phyloP scores from a whole-genome alignment of 192 early-diverging fungal genomes.

The Coemansia furcata region DNA sequence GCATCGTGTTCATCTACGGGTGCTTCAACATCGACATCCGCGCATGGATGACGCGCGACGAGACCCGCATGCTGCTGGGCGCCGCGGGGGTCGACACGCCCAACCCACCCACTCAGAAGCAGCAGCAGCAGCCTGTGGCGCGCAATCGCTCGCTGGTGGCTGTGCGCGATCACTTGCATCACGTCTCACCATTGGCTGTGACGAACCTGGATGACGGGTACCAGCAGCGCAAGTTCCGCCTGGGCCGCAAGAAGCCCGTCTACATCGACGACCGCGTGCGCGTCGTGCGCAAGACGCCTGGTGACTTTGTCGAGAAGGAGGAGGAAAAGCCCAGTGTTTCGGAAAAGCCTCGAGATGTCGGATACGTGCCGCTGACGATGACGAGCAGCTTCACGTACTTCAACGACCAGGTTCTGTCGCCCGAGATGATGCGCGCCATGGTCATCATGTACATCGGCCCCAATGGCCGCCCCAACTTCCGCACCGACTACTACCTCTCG shows the following conservation, averaged over 20 bases:
- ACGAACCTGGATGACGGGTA: slow-evolving; percentile 35
- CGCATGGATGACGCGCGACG: slow-evolving; percentile 80
- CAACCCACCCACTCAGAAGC: not conserved
- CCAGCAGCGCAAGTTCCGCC: slow-evolving; percentile 8
- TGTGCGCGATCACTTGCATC: slow-evolving; percentile 66
- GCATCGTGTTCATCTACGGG: slow-evolving; percentile 85
- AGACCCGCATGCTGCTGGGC: slow-evolving; percentile 35
- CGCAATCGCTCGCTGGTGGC: slow-evolving; percentile 39
- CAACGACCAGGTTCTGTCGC: slow-evolving; percentile 80
- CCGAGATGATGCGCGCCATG: slow-evolving; percentile 72
- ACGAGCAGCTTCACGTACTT: slow-evolving; percentile 79
- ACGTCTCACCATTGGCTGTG: slow-evolving; percentile 62
- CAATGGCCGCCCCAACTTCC: slow-evolving; percentile 74
- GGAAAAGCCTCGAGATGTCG: not conserved
- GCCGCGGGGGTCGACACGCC: not conserved
- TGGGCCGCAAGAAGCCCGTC: slow-evolving; percentile 1
- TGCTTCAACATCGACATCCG: slow-evolving; percentile 87
- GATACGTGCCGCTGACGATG: slow-evolving; percentile 60
- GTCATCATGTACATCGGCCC: slow-evolving; percentile 82
- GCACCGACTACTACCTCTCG: slow-evolving; percentile 78
- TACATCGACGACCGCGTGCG: slow-evolving; percentile 39
- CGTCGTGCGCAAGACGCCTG: slow-evolving; percentile 16
- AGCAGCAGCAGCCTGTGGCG: slow-evolving; percentile 6
- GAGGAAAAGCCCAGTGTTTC: not conserved
- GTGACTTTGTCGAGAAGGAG: not conserved